These are phyloP conservation scores for Rosa persica DNA, from an alignment of 306 rosid genomes.

Conservation along the genomic window DNA sequence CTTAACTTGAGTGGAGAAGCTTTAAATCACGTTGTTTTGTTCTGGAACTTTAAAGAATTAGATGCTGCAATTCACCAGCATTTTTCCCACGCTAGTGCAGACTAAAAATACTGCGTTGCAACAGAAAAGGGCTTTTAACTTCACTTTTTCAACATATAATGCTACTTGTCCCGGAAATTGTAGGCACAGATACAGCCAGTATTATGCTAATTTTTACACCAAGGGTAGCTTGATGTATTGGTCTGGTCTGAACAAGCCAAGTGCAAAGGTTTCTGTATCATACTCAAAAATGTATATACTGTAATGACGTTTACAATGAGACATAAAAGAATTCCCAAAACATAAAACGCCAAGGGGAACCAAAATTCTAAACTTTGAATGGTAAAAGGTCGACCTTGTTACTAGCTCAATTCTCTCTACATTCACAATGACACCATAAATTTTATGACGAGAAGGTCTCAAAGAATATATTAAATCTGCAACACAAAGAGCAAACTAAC, in stretches of 20 bases:
- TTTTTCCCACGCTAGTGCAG: background rate
- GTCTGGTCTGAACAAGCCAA: too few relatives aligned
- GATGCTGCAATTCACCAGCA: conserved; percentile 7
- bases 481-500: conserved; percentile 30
- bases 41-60: background rate
- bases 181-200: background rate
- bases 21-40: background rate
- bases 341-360: conserved; percentile 2
- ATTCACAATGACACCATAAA: conserved; percentile 50
- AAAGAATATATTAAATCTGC: conserved; percentile 49
- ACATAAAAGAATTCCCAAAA: conserved; percentile 23
- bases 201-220: background rate
- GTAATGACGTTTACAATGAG: conserved; percentile 44
- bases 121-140: too few relatives aligned
- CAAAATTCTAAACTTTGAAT: conserved; percentile 43
- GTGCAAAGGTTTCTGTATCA: background rate
- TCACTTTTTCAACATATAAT: background rate
- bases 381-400: conserved; percentile 21
- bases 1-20: background rate
- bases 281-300: conserved; percentile 28
- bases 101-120: too few relatives aligned
- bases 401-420: conserved; percentile 55
- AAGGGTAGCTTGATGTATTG: background rate
- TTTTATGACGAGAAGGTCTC: conserved; percentile 37
- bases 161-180: background rate